Percentiles rank a stretch among this genome's conserved stretches.
Conservation (phyloP, 352 stramenopile genomes). For the Phytophthora pluvialis region DNA sequence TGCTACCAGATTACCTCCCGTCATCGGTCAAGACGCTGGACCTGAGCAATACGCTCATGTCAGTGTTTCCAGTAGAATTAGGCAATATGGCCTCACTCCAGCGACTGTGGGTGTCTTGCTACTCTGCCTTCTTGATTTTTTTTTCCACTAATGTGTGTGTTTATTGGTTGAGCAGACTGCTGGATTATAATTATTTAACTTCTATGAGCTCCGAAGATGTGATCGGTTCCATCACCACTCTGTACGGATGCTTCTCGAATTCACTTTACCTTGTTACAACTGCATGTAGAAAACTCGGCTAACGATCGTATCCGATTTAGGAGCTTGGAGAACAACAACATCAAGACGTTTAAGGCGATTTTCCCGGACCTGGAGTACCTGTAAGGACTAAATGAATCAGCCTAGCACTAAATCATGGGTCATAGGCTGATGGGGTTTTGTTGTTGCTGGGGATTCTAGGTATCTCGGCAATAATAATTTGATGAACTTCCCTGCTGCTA, state of each 20-base stretch:
- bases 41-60: constrained; percentile 9
- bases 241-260: constrained; percentile 4
- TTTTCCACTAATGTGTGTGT: background rate
- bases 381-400: constrained; percentile 11
- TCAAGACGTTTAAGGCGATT: constrained; percentile 51
- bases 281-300: background rate
- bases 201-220: background rate
- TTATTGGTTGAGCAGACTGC: background rate
- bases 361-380: constrained; percentile 56
- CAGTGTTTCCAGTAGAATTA: constrained; percentile 4
- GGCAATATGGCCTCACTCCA: constrained; percentile 9
- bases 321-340: constrained; percentile 50
- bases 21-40: constrained; percentile 10
- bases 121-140: background rate
- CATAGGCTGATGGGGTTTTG: no score
- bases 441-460: constrained; percentile 1
- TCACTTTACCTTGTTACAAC: background rate
- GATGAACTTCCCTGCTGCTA: constrained; percentile 43
- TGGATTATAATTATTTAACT: constrained; percentile 23
- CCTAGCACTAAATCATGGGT: no score
- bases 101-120: constrained; percentile 8
- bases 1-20: constrained; percentile 13
- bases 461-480: constrained; percentile 59
- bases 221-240: constrained; percentile 13
- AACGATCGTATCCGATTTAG: constrained; percentile 8